Base-by-base conservation (phyloP, 169 alveolate genomes). In the Plasmodium sp. region DNA sequence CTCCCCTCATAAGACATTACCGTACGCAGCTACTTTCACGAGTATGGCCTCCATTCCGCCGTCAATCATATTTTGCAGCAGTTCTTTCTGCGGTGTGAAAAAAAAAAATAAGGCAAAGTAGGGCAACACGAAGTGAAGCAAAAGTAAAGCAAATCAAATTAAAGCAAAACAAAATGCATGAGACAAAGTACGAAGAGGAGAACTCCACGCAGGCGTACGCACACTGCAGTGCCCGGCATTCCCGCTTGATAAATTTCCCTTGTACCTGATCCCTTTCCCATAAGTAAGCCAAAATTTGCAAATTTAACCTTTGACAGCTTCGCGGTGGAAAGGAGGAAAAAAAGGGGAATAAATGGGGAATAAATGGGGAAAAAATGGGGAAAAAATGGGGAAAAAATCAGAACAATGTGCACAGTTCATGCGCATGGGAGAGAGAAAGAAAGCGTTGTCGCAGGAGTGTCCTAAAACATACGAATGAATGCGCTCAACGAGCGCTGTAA, bases 31-130 rank as follows among this genome's bases (percentile, higher is more conserved):
- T n/a, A 97, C 96, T 93, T 99, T 99, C 22, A 98, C 97, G 33
- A 99, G 73, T 39, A 98, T 98, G 48, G 99, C 98, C 45, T 97
- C 97, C 97, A 98, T 93, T 18, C 97, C 98, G 84, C 97, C 96
- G 14, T 97, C 97, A 41, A 98, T 96, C 99, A 99, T 99, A 93
- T 97, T 97, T 75, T 97, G 93, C 71, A 99, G 97, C 45, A 99
- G 95, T 62, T 97, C 97, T 27, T 96, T 92, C 95, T 98, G 97
- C 56, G 97, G 98, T 81, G 95, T 45, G 73, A 96, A 96, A 99
- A 99, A 96, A 99, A 99, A 98, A 86, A 98, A 84, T 90, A 96
- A 97, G 34, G 98, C 95, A 33, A 51, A 56, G 72, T 31, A 56
- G 31, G 7, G 43, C 77, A 18, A 67, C 18, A 67, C n/a, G 7